Evolutionary conservation across 2,329 filamentous ascomycete genomes (phyloP), one percentile per base, ranked within the genome.

Genomic region (Drechslera avenae): DNA sequence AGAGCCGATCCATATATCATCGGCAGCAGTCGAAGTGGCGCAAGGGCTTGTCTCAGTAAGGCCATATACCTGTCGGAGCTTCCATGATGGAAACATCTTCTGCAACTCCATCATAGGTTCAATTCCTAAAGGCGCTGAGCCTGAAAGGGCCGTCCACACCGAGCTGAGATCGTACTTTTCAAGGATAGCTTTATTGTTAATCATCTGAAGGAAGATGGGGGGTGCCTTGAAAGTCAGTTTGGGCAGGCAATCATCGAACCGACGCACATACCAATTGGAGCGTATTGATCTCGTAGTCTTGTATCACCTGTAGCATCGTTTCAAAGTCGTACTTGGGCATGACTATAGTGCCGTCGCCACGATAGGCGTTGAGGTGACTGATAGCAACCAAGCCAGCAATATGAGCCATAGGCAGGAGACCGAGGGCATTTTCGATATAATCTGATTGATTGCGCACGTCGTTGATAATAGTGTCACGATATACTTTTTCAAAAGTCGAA

Each of bases 301-400:
- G 83, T 14, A 93, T 86, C 0, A 85, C 78, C 23, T 78, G 70
- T 12, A 93, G 76, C 50, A 85, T 86, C 1, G 77, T 74, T n/a
- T 80, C 77, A 39, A 93, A 79, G 41, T 93, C 89, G 64, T 93
- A 95, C 62, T 88, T 90, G 35, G 82, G 86, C 31, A 94, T 79
- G 4, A 93, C 81, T 43, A 94, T 79, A 8, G 87, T 79, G 49
- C 86, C 84, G 59, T 94, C 90, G 8, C 90, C 90, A 33, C 87
- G 82, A 67, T 86, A 93, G 2, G 84, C 77, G 19, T 81, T 81
- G 1, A 78, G 74, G 68, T 90, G 86, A 34, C 83, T 85, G 52
- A 91, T 83, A 13, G 91, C 83, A 4, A 91, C 83, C 30, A 94
- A 76, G 3, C 84, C 85, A 70, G 93, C 95, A 57, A 94, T 94